These are phyloP conservation scores for Sanghuangporus sanghuang DNA, from an alignment of 1,284 basidiomycete genomes.

Conservation along the genomic window DNA sequence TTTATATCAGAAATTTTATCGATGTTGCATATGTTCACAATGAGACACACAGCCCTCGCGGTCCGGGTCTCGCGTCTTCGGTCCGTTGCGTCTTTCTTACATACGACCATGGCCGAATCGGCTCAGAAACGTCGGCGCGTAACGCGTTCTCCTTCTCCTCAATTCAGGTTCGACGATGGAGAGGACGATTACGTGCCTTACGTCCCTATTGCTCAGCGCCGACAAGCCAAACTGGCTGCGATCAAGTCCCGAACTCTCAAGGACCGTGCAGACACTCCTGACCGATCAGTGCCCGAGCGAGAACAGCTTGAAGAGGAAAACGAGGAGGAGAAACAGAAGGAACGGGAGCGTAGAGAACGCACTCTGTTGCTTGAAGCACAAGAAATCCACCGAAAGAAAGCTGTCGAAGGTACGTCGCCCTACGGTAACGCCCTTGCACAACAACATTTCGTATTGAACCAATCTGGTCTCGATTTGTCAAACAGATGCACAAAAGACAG, in stretches of 20 bases:
- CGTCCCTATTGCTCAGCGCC: constrained; percentile 82
- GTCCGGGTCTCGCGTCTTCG: too few relatives aligned
- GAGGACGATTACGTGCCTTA: constrained; percentile 75
- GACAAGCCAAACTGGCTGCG: constrained; percentile 75
- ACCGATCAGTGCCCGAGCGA: constrained; percentile 42
- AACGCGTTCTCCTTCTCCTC: constrained; percentile 52
- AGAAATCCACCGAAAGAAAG: constrained; percentile 82
- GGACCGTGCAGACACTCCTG: constrained; percentile 46
- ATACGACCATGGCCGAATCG: constrained; percentile 10
- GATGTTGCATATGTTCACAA: too few relatives aligned
- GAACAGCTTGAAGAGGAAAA: constrained; percentile 69
- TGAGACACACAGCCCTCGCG: too few relatives aligned
- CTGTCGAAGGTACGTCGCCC: constrained; percentile 59
- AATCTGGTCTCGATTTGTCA: not conserved
- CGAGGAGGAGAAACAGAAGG: constrained; percentile 69
- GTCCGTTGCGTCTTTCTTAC: not conserved
- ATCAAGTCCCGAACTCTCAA: constrained; percentile 58
- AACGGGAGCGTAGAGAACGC: constrained; percentile 74
- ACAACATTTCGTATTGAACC: constrained; percentile 1
- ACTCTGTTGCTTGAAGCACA: constrained; percentile 88
- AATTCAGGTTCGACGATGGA: constrained; percentile 58
- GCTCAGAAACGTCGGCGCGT: constrained; percentile 42
- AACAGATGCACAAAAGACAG: constrained; percentile 81
- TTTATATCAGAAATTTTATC: not conserved
- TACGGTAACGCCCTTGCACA: not conserved